Evolutionary conservation across 2,329 filamentous ascomycete species (phyloP).

Genomic region (Diaporthe citri): DNA sequence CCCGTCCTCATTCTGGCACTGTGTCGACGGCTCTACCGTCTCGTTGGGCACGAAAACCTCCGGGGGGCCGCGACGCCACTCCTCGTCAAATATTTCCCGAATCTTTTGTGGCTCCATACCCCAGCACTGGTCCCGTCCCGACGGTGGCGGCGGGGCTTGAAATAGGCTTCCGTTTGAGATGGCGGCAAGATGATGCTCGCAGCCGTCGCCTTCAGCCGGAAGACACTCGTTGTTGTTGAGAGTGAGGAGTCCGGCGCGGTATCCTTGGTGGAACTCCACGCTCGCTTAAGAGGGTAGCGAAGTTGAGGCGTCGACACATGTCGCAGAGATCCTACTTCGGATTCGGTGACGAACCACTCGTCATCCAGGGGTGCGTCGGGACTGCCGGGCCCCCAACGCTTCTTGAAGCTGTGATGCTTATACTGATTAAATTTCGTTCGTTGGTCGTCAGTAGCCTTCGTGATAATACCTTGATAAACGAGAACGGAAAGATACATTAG

Average conservation of each 20-base stretch:
- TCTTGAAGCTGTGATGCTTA: background rate
- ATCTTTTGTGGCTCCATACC: background rate
- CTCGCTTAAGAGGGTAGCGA: background rate
- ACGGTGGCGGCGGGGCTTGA: background rate
- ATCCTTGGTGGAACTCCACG: background rate
- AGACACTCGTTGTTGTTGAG: background rate
- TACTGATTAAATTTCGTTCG: background rate
- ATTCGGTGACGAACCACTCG: background rate
- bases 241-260: background rate
- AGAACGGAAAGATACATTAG: background rate
- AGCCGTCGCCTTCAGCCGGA: background rate
- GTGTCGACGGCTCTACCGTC: background rate
- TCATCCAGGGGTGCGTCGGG: background rate
- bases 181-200: background rate
- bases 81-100: background rate
- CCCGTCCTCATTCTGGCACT: background rate
- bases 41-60: background rate
- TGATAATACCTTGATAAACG: background rate
- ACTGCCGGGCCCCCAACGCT: background rate
- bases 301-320: background rate
- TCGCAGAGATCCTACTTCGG: background rate
- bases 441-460: background rate
- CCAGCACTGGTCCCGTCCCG: background rate
- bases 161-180: background rate
- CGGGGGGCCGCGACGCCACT: background rate